These are phyloP conservation scores for Hyaloscypha finlandica DNA, from an alignment of 495 filamentous ascomycete species.

Conservation along the genomic window DNA sequence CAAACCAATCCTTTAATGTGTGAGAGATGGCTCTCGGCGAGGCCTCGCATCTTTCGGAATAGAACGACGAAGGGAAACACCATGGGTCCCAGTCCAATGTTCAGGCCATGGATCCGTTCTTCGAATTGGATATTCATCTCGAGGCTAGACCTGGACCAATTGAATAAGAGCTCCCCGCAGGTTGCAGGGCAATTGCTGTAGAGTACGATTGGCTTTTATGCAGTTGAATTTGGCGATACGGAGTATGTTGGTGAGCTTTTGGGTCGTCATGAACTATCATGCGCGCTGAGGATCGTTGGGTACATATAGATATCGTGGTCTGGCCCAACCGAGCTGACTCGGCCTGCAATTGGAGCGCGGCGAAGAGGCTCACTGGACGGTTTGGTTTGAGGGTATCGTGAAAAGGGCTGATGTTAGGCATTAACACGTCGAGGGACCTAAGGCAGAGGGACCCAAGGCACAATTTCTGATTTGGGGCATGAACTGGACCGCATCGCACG, in stretches of 20 bases:
- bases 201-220: background rate
- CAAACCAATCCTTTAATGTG: background rate
- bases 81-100: background rate
- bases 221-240: background rate
- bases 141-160: background rate
- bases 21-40: background rate
- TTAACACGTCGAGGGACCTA: slow-evolving; percentile 1
- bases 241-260: background rate
- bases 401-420: background rate
- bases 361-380: background rate
- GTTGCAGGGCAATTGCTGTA: background rate
- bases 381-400: background rate
- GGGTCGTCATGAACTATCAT: background rate
- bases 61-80: background rate
- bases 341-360: background rate
- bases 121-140: background rate
- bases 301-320: background rate
- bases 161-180: background rate
- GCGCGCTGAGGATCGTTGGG: background rate
- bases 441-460: background rate
- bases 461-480: background rate
- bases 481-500: background rate
- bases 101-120: background rate
- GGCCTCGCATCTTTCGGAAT: background rate
- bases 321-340: background rate